A percentile compares a stretch with the other conserved stretches of the same genome.
Evolutionary conservation across 169 alveolate species (phyloP).

Genomic region (Plasmodium vivax): DNA sequence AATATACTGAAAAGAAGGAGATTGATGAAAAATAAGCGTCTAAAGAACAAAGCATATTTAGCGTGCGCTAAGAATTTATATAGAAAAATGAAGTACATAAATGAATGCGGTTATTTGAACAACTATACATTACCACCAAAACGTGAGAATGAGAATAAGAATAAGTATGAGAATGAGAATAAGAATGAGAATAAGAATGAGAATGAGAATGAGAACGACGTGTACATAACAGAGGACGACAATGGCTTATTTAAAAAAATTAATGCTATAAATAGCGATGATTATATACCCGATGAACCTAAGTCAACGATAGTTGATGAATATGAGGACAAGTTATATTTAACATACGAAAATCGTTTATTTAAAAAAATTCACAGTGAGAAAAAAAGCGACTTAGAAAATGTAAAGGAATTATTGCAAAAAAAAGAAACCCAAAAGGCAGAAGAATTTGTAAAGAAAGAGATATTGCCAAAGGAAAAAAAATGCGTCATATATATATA

Average conservation of each 20-base stretch:
- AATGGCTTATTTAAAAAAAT: background rate
- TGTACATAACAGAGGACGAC: background rate
- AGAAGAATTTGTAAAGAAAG: background rate
- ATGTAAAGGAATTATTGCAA: background rate
- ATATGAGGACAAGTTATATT: background rate
- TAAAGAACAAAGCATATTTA: background rate
- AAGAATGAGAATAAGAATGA: no score
- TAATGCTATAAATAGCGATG: background rate
- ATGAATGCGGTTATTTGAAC: background rate
- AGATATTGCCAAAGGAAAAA: constrained; percentile 8
- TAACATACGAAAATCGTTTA: background rate
- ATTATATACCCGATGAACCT: background rate
- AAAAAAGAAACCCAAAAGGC: background rate
- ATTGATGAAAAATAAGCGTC: background rate
- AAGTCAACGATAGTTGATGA: background rate
- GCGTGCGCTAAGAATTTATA: background rate
- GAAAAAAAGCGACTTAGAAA: background rate
- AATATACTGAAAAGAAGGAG: background rate
- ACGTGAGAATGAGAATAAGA: background rate
- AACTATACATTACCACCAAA: background rate
- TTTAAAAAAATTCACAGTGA: background rate
- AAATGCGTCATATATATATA: background rate
- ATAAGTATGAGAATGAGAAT: no score
- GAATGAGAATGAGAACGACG: no score
- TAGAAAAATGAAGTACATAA: background rate